Evolutionary conservation across 495 filamentous ascomycete genomes (phyloP).

Genomic region (Aspergillus saccharolyticus): DNA sequence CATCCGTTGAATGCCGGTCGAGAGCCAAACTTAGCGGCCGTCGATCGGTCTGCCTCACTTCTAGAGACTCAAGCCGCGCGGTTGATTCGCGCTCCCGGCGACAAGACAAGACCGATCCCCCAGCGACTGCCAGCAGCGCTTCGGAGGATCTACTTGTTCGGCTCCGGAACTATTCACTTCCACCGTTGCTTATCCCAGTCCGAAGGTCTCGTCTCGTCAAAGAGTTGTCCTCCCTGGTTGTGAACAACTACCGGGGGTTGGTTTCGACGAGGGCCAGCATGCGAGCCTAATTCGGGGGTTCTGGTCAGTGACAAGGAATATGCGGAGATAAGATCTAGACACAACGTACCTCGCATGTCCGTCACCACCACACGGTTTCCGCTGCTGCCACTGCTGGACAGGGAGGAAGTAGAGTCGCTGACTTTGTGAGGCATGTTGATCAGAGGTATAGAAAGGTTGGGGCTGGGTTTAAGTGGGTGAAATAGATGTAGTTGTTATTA

Average conservation of each 20-base stretch:
- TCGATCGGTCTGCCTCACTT: constrained; percentile 22
- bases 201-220: constrained; percentile 44
- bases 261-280: constrained; percentile 23
- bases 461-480: neutral
- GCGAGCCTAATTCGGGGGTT: constrained; percentile 20
- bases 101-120: constrained; percentile 12
- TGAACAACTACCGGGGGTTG: constrained; percentile 40
- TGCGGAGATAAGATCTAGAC: constrained; percentile 2
- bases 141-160: neutral
- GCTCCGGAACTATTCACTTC: constrained; percentile 28
- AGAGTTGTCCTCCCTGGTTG: constrained; percentile 43
- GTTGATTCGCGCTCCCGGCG: constrained; percentile 18
- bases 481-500: neutral
- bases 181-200: constrained; percentile 49
- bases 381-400: constrained; percentile 40
- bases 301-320: constrained; percentile 10
- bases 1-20: constrained; percentile 9
- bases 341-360: constrained; percentile 39
- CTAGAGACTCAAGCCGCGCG: constrained; percentile 27
- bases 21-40: constrained; percentile 12
- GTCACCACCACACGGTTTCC: constrained; percentile 32
- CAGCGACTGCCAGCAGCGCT: constrained; percentile 11
- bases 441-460: neutral
- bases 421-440: constrained; percentile 41
- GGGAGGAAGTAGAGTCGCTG: constrained; percentile 42